Percentiles rank a stretch among this genome's conserved stretches.
Conservation (phyloP, 352 stramenopile genomes). For the Salisapilia sapeloensis region DNA sequence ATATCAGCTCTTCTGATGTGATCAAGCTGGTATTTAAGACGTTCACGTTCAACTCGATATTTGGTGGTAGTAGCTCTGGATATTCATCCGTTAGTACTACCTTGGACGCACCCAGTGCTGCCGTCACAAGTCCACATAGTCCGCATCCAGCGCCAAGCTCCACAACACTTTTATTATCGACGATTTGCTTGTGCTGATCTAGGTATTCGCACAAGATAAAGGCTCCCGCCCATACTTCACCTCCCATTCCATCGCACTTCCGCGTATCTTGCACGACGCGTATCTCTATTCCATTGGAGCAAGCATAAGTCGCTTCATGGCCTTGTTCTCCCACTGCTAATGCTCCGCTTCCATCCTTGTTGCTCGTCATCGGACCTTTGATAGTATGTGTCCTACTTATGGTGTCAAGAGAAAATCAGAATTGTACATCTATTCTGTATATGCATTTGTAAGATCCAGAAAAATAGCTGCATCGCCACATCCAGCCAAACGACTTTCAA, state of each 20-base stretch:
- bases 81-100: slow-evolving; percentile 36
- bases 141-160: slow-evolving; percentile 40
- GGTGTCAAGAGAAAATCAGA: no score
- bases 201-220: slow-evolving; percentile 34
- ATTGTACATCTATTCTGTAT: no score
- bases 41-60: slow-evolving; percentile 18
- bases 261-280: slow-evolving; percentile 30
- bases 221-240: slow-evolving; percentile 38
- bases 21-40: slow-evolving; percentile 14
- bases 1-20: slow-evolving; percentile 3
- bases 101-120: slow-evolving; percentile 11
- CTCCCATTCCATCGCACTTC: slow-evolving; percentile 29
- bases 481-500: no score
- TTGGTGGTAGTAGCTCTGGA: slow-evolving; percentile 22
- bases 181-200: slow-evolving; percentile 9
- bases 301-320: slow-evolving; percentile 17
- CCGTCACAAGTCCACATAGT: slow-evolving; percentile 26
- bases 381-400: no score
- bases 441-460: no score
- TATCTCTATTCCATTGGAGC: slow-evolving; percentile 5
- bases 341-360: no score
- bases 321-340: slow-evolving; percentile 10
- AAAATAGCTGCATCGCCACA: no score
- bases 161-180: slow-evolving; percentile 15
- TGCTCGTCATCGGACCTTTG: no score